Evolutionary conservation across 2,329 filamentous ascomycete species (phyloP).

Genomic region (Scedosporium apiospermum): DNA sequence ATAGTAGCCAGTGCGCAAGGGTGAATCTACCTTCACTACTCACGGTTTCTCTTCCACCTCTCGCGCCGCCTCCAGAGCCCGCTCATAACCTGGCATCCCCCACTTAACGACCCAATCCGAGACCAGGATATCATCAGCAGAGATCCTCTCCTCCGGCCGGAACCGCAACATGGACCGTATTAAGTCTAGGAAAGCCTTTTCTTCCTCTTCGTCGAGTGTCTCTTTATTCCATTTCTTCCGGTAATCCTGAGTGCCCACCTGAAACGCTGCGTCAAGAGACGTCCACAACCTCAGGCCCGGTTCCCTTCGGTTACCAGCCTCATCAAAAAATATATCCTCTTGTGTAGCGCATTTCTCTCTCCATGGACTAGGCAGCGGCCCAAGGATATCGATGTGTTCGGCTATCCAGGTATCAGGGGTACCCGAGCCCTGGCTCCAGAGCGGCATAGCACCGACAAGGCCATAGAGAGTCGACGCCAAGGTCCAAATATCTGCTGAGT

Average conservation of each 20-base stretch:
- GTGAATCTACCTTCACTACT: too few species aligned
- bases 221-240: constrained; percentile 9
- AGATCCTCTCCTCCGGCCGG: constrained; percentile 17
- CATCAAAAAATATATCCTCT: neutral
- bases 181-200: constrained; percentile 15
- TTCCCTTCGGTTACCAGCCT: neutral
- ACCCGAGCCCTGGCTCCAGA: constrained; percentile 12
- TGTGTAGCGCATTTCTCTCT: constrained; percentile 7
- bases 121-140: constrained; percentile 17
- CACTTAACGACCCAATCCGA: constrained; percentile 25
- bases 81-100: constrained; percentile 8
- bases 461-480: constrained; percentile 13
- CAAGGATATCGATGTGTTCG: constrained; percentile 15
- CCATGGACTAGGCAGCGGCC: constrained; percentile 8
- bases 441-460: constrained; percentile 13
- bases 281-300: constrained; percentile 11
- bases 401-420: constrained; percentile 12
- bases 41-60: too few species aligned
- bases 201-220: constrained; percentile 13
- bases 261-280: constrained; percentile 17
- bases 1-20: too few species aligned
- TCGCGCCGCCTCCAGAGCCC: too few species aligned
- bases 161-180: constrained; percentile 21
- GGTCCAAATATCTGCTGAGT: constrained; percentile 14
- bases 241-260: constrained; percentile 13